phyloP scores from a whole-genome alignment of 2,329 filamentous ascomycete species.

The Macroventuria anomochaeta region DNA sequence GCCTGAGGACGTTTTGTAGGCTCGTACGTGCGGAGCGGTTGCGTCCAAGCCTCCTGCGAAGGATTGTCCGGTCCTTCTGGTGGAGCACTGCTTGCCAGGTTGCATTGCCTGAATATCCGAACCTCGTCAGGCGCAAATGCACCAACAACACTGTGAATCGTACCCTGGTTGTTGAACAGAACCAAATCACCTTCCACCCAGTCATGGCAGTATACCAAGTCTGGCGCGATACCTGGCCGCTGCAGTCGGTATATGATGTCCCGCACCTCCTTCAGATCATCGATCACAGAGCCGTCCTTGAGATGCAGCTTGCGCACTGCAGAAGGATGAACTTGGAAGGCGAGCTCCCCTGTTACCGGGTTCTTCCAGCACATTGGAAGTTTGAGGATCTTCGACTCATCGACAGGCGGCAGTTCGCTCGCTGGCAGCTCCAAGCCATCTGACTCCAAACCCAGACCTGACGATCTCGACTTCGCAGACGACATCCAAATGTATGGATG shows the following conservation, averaged over 20 bases:
- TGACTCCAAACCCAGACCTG: constrained; percentile 74
- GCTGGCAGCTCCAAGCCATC: constrained; percentile 68
- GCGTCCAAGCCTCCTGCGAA: constrained; percentile 11
- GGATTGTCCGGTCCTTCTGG: constrained; percentile 54
- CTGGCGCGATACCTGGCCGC: constrained; percentile 73
- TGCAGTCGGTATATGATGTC: constrained; percentile 75
- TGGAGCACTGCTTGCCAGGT: constrained; percentile 70
- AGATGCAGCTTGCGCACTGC: constrained; percentile 73
- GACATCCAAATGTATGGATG: constrained; percentile 88
- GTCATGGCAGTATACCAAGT: constrained; percentile 74
- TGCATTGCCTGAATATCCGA: constrained; percentile 78
- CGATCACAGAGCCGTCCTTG: constrained; percentile 70
- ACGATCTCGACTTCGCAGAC: constrained; percentile 67
- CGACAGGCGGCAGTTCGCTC: constrained; percentile 68
- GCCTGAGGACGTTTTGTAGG: constrained; percentile 6
- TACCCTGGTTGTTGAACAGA: constrained; percentile 78
- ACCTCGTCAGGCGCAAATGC: constrained; percentile 77
- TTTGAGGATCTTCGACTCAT: constrained; percentile 70
- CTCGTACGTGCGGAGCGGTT: constrained; percentile 15
- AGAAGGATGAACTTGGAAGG: constrained; percentile 76
- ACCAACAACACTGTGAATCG: constrained; percentile 77
- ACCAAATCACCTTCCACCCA: constrained; percentile 80
- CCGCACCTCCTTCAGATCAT: constrained; percentile 69
- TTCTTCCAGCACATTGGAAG: constrained; percentile 82
- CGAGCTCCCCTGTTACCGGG: constrained; percentile 70